Base-by-base conservation (phyloP, 768 basidiomycete genomes). In the Lactarius pseudohatsudake region DNA sequence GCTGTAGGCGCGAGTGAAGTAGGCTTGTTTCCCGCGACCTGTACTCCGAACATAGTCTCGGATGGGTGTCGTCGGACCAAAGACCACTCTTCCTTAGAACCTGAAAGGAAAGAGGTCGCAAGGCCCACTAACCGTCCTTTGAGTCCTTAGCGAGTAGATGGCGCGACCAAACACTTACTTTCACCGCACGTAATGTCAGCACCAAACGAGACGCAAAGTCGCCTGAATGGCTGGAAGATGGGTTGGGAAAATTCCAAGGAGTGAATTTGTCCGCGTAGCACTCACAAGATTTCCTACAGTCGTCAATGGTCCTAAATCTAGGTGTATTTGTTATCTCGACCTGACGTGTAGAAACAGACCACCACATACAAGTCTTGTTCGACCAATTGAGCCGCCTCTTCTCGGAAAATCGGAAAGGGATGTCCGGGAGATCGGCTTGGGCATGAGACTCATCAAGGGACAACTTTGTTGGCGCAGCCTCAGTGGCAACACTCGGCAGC, bases 161-260 rank as follows among this genome's bases (percentile, higher is more conserved):
- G n/a, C 22, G 9, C 13, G 15, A 36, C 26, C 16, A 8, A 18
- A 10, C 7, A 73, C 84, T 62, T 72, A 91, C 90, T 98, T 77
- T 98, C 96, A 30, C 94, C 94, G 69, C 93, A 95, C 3, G 95
- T 96, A 71, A 98, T 97, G 69, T 96, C 95, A 2, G 91, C 94
- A 16, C 96, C 96, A 65, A 90, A 87, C 30, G 85, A 80, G 10
- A 91, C 88, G 71, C 94, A 97, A 8, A 98, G 78, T 13, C 96
- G 85, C 20, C 97, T 87, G 81, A 98, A 99, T 2, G 97, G 97
- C 90, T 96, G 67, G 26, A 61, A 58, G 13, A n/a, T 13, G 36
- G 34, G 28, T n/a, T 20, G 26, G 41, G 50, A 59, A 45, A 61
- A 22, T 40, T 5, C 22, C 30, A 15, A 13, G 30, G 22, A 22